Percentiles rank a stretch among this genome's conserved stretches.
These are phyloP conservation scores for Ascochyta koolunga DNA, from an alignment of 2,329 filamentous ascomycete species.

Conservation along the genomic window DNA sequence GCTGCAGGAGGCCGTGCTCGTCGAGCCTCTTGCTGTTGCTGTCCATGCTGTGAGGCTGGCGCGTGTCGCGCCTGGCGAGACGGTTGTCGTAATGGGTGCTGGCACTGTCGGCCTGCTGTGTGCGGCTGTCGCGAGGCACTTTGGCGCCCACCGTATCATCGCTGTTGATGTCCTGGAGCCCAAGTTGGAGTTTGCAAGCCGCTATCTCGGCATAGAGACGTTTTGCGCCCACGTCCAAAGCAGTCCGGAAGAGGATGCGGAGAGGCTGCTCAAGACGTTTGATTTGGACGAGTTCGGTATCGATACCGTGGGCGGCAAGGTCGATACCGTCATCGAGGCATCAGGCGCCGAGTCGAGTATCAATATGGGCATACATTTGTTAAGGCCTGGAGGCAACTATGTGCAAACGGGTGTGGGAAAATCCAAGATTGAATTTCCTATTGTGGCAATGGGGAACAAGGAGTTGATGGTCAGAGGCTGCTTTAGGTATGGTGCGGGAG, in stretches of 20 bases:
- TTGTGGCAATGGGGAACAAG: slow-evolving; percentile 86
- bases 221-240: slow-evolving; percentile 66
- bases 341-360: slow-evolving; percentile 91
- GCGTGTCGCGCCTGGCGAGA: slow-evolving; percentile 79
- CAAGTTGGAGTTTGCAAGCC: slow-evolving; percentile 79
- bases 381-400: slow-evolving; percentile 92
- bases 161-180: slow-evolving; percentile 91
- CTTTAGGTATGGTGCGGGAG: slow-evolving; percentile 41
- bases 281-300: slow-evolving; percentile 62
- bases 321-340: slow-evolving; percentile 83
- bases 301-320: slow-evolving; percentile 69
- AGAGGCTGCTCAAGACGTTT: slow-evolving; percentile 61
- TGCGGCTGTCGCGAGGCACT: slow-evolving; percentile 68
- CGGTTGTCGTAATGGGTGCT: slow-evolving; percentile 85
- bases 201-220: slow-evolving; percentile 75
- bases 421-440: slow-evolving; percentile 90
- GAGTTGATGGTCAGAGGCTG: slow-evolving; percentile 65
- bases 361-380: slow-evolving; percentile 79
- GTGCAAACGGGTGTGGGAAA: slow-evolving; percentile 93
- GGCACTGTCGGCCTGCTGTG: slow-evolving; percentile 91
- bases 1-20: slow-evolving; percentile 83
- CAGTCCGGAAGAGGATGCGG: slow-evolving; percentile 72
- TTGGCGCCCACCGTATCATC: slow-evolving; percentile 81
- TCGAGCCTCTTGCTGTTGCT: slow-evolving; percentile 87
- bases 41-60: slow-evolving; percentile 84